These are phyloP conservation scores for Fomitopsis schrenkii DNA, from an alignment of 1,284 basidiomycete genomes.

Conservation along the genomic window DNA sequence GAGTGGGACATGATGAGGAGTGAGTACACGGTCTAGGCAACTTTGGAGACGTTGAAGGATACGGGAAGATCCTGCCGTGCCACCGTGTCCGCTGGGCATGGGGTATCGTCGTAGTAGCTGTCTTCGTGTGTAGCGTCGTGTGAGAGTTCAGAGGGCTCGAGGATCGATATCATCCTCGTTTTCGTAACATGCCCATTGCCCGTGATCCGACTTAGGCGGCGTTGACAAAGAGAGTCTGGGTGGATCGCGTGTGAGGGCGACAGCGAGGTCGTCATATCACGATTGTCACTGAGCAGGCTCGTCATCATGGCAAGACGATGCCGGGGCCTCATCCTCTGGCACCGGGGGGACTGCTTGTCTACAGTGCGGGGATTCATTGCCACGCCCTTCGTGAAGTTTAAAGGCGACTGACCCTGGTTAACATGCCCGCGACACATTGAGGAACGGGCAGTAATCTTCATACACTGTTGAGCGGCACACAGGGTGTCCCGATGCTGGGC, in stretches of 20 bases:
- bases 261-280: slow-evolving; percentile 4
- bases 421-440: no score
- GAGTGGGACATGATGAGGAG: slow-evolving; percentile 28
- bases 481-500: no score
- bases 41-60: slow-evolving; percentile 89
- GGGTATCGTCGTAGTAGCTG: not conserved
- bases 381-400: not conserved
- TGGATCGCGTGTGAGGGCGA: slow-evolving; percentile 4
- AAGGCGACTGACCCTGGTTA: not conserved
- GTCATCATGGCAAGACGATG: not conserved
- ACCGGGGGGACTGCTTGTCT: not conserved
- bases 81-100: slow-evolving; percentile 63
- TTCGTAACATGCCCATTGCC: slow-evolving; percentile 1
- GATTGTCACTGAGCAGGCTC: not conserved
- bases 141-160: slow-evolving; percentile 17
- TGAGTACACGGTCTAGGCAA: slow-evolving; percentile 41
- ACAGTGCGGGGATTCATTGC: not conserved
- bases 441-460: no score
- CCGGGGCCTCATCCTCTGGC: not conserved
- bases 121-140: slow-evolving; percentile 6
- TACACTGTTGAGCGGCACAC: no score
- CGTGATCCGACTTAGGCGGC: slow-evolving; percentile 12
- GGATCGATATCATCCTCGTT: slow-evolving; percentile 15
- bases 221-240: slow-evolving; percentile 1
- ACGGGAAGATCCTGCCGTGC: slow-evolving; percentile 93